Base-by-base conservation (phyloP, 2,329 filamentous ascomycete genomes). In the Gyromitra esculenta region DNA sequence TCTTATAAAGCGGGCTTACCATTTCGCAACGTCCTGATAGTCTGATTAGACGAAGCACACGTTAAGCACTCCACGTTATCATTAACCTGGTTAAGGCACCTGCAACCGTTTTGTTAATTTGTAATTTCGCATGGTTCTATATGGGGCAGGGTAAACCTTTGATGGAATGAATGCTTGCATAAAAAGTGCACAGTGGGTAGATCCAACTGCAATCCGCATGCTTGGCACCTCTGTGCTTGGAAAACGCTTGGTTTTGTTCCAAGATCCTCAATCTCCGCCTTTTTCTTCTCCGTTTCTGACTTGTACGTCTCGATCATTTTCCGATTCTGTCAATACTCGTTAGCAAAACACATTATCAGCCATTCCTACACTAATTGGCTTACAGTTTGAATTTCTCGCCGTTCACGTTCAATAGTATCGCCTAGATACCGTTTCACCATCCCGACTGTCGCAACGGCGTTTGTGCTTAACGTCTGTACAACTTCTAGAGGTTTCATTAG, bases 401-500 rank as follows among this genome's bases (percentile, higher is more conserved):
- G 89, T 84, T 99, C 96, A 65, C 93, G 90, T 80, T 93, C 91
- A 78, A 99, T 97, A 7, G 94, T 97, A 64, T 92, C 90, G 78
- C 92, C 89, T 1, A 99, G 89, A 83, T 99, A 99, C 5, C 91
- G 90, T 84, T 97, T 98, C 78, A 99, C 91, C 88, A 98, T 94
- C 65, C 95, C 96, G 92, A 99, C 97, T 0, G 94, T 98, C 0
- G 96, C 95, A 1, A 97, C 93, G 5, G 90, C 88, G 80, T 91
- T 92, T 67, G 88, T 88, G 77, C 89, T 91, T 13, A 99, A 88
- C 0, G 94, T 96, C 83, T 99, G 95, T 15, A 99, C 96, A 41
- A 99, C 96, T 83, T 99, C 96, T 2, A 99, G 86, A 0, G 96
- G 96, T 0, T 96, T 95, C 92, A 99, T 96, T 48, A 99, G 88